Conservation (phyloP, 805 yeast genomes). For the Saccharomyces eubayanus region DNA sequence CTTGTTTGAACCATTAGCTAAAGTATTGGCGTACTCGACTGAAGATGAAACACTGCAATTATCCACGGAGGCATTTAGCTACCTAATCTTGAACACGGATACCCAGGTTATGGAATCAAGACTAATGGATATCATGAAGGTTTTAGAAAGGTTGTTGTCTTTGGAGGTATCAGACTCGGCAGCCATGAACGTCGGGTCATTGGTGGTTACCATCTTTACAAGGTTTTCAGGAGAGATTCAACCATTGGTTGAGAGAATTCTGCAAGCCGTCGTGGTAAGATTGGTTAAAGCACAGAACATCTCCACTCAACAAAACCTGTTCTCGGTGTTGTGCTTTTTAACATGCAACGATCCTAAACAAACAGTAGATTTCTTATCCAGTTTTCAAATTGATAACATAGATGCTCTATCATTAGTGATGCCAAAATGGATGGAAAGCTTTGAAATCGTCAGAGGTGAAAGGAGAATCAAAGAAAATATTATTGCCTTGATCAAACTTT, state of each 20-base stretch:
- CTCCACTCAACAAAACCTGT: conserved; percentile 66
- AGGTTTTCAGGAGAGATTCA: conserved; percentile 38
- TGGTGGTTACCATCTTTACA: conserved; percentile 52
- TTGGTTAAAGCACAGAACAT: conserved; percentile 59
- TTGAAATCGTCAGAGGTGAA: conserved; percentile 72
- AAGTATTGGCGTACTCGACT: conserved; percentile 33
- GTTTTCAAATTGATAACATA: conserved; percentile 26
- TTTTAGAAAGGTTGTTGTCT: conserved; percentile 59
- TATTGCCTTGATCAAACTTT: conserved; percentile 64
- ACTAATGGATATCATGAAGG: conserved; percentile 33
- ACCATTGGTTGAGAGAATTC: conserved; percentile 41
- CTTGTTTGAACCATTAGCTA: conserved; percentile 22
- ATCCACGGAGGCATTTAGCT: conserved; percentile 66
- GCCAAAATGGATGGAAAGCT: conserved; percentile 76
- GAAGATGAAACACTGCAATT: conserved; percentile 75
- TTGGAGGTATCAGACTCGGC: conserved; percentile 73
- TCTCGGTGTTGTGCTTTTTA: conserved; percentile 67
- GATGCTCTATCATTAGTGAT: conserved; percentile 50
- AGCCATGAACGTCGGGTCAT: conserved; percentile 63
- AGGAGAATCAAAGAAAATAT: conserved; percentile 58
- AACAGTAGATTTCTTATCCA: conserved; percentile 53
- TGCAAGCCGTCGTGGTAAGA: conserved; percentile 64
- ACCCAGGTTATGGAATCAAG: conserved; percentile 12
- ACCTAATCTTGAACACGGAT: conserved; percentile 40
- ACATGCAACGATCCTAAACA: conserved; percentile 53